A percentile compares a stretch with the other conserved stretches of the same genome.
Evolutionary conservation across 176 grass and related monocot species (phyloP).

Genomic region (Lolium rigidum): DNA sequence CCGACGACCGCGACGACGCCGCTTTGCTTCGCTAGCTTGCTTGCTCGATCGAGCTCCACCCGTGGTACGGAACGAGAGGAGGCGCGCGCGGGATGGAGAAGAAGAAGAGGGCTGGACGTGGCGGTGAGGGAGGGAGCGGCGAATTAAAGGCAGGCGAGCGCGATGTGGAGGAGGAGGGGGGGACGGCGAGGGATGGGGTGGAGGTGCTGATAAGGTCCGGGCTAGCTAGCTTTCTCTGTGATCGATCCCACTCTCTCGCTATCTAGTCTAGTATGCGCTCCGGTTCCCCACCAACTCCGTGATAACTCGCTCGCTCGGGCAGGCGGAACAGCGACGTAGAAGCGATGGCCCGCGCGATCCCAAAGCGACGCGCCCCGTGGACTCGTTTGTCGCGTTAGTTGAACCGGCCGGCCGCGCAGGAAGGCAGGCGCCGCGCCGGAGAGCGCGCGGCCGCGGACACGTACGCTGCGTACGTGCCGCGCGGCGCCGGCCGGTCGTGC

Average conservation of each 20-base stretch:
- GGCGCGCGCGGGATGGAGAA: slow-evolving; percentile 16
- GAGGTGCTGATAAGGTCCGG: slow-evolving; percentile 57
- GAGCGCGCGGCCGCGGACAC: neutral
- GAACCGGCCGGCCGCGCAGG: slow-evolving; percentile 1
- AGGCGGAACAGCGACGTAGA: neutral
- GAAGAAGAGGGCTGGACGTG: neutral
- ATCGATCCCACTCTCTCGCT: neutral
- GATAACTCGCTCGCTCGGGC: slow-evolving; percentile 42
- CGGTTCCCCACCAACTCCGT: slow-evolving; percentile 53
- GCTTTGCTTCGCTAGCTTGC: neutral
- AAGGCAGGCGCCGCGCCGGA: neutral
- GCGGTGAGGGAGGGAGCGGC: slow-evolving; percentile 35
- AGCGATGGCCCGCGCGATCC: neutral
- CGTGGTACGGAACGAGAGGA: neutral
- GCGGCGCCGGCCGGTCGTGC: neutral
- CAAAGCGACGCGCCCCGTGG: slow-evolving; percentile 31
- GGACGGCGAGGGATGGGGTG: slow-evolving; percentile 55
- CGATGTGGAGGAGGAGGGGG: slow-evolving; percentile 4
- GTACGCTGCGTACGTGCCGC: slow-evolving; percentile 5
- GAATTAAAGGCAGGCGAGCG: slow-evolving; percentile 44
- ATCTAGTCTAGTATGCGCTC: neutral
- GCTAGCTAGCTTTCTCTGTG: neutral
- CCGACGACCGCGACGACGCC: neutral
- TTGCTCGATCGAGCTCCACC: neutral
- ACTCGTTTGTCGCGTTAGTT: slow-evolving; percentile 48